These are phyloP conservation scores for Pseudotulostoma volvatum DNA, from an alignment of 495 filamentous ascomycete species.

Conservation along the genomic window DNA sequence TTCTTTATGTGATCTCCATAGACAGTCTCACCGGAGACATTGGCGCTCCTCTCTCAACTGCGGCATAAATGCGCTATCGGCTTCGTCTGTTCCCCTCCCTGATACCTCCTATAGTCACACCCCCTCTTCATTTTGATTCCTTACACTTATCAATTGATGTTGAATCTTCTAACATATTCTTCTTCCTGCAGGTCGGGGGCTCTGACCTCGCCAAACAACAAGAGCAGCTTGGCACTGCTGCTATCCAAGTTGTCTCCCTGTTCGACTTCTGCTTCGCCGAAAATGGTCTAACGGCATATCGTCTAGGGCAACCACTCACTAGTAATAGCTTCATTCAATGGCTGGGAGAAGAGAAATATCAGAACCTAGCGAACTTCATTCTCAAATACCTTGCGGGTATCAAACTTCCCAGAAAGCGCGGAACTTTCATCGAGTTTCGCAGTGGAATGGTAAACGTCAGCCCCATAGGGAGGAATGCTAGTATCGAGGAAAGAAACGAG, in stretches of 20 bases:
- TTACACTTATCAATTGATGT: background rate
- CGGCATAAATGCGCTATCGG: slow-evolving; percentile 85
- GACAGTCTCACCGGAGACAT: slow-evolving; percentile 62
- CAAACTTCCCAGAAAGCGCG: slow-evolving; percentile 71
- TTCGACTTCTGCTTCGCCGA: slow-evolving; percentile 97
- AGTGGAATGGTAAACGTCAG: slow-evolving; percentile 96
- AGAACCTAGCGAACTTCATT: slow-evolving; percentile 69
- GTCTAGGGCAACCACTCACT: slow-evolving; percentile 53
- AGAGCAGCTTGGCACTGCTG: slow-evolving; percentile 64
- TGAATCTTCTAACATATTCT: background rate
- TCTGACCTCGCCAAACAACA: slow-evolving; percentile 86
- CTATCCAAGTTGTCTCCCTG: slow-evolving; percentile 51
- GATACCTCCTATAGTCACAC: slow-evolving; percentile 5
- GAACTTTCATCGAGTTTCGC: slow-evolving; percentile 90
- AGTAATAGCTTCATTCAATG: slow-evolving; percentile 76
- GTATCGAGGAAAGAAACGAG: slow-evolving; percentile 56
- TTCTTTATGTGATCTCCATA: no score
- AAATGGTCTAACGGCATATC: slow-evolving; percentile 87
- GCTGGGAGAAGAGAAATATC: slow-evolving; percentile 86
- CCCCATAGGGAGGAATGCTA: slow-evolving; percentile 85
- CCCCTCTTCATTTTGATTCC: background rate
- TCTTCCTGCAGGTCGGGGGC: slow-evolving; percentile 41
- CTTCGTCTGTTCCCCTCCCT: slow-evolving; percentile 33
- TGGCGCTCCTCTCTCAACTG: slow-evolving; percentile 56
- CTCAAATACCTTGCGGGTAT: slow-evolving; percentile 82